These are phyloP conservation scores for Cystobasidium slooffiae DNA, from an alignment of 1,284 basidiomycete genomes.

Conservation along the genomic window DNA sequence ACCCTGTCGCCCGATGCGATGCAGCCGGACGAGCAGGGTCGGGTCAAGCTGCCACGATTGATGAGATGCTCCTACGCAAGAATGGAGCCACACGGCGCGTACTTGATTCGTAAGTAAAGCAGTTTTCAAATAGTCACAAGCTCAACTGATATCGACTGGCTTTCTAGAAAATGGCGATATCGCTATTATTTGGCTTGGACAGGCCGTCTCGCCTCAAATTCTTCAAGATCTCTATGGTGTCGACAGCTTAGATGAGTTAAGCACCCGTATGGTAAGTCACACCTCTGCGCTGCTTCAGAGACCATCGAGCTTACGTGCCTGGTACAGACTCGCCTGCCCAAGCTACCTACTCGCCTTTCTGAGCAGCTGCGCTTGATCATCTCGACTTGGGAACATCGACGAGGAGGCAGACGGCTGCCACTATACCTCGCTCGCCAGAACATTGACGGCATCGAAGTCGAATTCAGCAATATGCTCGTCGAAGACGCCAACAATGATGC, in stretches of 20 bases:
- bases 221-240: slow-evolving; percentile 84
- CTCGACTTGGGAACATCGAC: slow-evolving; percentile 67
- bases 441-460: slow-evolving; percentile 89
- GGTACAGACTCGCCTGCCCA: slow-evolving; percentile 70
- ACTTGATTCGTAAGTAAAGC: slow-evolving; percentile 75
- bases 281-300: not conserved
- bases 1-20: slow-evolving; percentile 76
- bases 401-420: slow-evolving; percentile 67
- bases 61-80: slow-evolving; percentile 84
- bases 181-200: slow-evolving; percentile 89
- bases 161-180: slow-evolving; percentile 84
- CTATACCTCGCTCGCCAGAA: slow-evolving; percentile 88
- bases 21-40: slow-evolving; percentile 65
- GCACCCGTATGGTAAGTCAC: slow-evolving; percentile 70
- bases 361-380: slow-evolving; percentile 84
- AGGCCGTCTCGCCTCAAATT: slow-evolving; percentile 77
- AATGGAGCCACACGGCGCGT: slow-evolving; percentile 90
- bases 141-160: slow-evolving; percentile 17
- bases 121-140: not conserved
- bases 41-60: slow-evolving; percentile 72
- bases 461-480: slow-evolving; percentile 94
- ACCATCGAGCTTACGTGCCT: not conserved
- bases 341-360: slow-evolving; percentile 76
- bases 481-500: slow-evolving; percentile 97
- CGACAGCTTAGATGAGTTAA: slow-evolving; percentile 73